phyloP scores from a whole-genome alignment of 805 yeast genomes.

The Sugiyamaella qingdaonensis region DNA sequence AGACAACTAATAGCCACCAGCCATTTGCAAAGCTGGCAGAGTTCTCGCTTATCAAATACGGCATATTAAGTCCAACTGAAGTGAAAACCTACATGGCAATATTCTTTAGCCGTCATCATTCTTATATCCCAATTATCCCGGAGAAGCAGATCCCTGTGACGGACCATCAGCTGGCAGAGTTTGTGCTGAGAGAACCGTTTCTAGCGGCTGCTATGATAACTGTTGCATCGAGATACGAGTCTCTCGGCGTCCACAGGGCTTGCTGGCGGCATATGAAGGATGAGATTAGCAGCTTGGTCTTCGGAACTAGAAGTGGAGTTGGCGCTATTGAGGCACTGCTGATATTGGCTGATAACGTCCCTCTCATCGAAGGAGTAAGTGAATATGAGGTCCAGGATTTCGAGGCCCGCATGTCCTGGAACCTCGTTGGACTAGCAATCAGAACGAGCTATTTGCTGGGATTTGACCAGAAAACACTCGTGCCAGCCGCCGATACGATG shows the following conservation, averaged over 20 bases:
- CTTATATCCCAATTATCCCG: constrained; percentile 14
- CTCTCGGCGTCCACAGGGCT: constrained; percentile 4
- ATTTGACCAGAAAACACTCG: constrained; percentile 23
- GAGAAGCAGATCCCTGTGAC: constrained; percentile 7
- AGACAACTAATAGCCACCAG: not conserved
- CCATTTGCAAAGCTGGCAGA: constrained; percentile 4
- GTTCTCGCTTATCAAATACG: constrained; percentile 14
- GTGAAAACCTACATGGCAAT: constrained; percentile 16
- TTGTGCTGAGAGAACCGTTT: constrained; percentile 17
- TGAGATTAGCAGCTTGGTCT: constrained; percentile 12
- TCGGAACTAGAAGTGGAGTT: constrained; percentile 19
- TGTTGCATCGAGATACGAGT: constrained; percentile 19
- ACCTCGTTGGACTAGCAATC: constrained; percentile 23
- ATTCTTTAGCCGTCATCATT: constrained; percentile 22
- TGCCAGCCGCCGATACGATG: constrained; percentile 13
- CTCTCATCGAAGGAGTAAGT: constrained; percentile 8
- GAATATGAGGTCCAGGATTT: constrained; percentile 9
- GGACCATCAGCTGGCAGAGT: constrained; percentile 8
- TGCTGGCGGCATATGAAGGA: constrained; percentile 11
- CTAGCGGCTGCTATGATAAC: constrained; percentile 18
- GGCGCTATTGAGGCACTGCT: constrained; percentile 24
- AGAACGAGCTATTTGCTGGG: constrained; percentile 22
- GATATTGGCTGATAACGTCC: constrained; percentile 22
- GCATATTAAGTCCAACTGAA: constrained; percentile 15
- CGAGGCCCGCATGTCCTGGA: constrained; percentile 24